These are phyloP conservation scores for Russula sp. DNA, from an alignment of 768 basidiomycete genomes.

Conservation along the genomic window DNA sequence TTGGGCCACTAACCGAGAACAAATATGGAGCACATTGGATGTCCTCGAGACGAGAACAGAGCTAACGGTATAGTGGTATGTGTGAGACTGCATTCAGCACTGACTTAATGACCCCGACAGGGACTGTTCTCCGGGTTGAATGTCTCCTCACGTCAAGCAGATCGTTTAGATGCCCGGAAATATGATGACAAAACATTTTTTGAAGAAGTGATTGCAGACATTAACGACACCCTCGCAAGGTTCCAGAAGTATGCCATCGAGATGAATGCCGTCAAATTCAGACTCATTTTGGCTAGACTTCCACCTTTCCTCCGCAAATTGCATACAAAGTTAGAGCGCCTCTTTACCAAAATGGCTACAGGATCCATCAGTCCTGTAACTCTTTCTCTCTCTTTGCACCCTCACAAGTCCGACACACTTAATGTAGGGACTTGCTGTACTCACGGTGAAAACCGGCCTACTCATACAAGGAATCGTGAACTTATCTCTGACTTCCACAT, in stretches of 20 bases:
- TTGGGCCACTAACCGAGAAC: constrained; percentile 18
- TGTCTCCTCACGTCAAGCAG: not conserved
- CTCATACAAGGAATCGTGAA: not conserved
- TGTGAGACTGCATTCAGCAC: not conserved
- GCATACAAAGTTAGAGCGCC: not conserved
- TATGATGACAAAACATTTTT: constrained; percentile 9
- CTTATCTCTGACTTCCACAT: not conserved
- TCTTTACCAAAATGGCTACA: constrained; percentile 5
- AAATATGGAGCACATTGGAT: constrained; percentile 2
- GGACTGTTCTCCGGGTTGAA: not conserved
- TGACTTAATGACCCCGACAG: not conserved
- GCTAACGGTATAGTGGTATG: not conserved
- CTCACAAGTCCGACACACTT: not conserved
- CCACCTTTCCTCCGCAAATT: constrained; percentile 3
- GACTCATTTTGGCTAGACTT: constrained; percentile 2
- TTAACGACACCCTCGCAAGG: not conserved
- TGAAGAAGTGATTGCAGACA: constrained; percentile 7
- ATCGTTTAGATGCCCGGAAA: not conserved
- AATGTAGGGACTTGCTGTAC: not conserved
- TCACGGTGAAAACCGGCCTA: not conserved
- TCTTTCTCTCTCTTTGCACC: not conserved
- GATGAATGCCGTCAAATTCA: not conserved
- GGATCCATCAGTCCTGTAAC: not conserved
- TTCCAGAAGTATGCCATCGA: constrained; percentile 1
- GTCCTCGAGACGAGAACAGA: constrained; percentile 7